phyloP scores from a whole-genome alignment of 208 protist genomes.

The Giardia duodenalis region DNA sequence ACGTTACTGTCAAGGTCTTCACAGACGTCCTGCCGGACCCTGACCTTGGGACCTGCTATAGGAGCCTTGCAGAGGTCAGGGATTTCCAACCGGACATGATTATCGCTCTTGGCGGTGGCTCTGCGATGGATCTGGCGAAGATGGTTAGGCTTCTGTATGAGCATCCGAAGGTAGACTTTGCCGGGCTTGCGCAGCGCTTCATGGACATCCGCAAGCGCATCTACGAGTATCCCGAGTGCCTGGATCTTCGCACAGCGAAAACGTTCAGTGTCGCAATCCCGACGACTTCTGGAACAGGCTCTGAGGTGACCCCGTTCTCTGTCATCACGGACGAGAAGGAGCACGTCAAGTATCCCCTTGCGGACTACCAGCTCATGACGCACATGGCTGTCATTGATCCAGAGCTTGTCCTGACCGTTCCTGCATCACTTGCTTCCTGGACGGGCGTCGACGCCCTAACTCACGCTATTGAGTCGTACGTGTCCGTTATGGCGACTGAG shows the following conservation, averaged over 20 bases:
- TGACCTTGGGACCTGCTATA: not conserved
- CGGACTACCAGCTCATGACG: constrained; percentile 53
- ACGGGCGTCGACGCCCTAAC: constrained; percentile 63
- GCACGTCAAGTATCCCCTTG: constrained; percentile 48
- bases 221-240: constrained; percentile 35
- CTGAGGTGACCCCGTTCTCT: constrained; percentile 60
- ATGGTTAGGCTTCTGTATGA: constrained; percentile 54
- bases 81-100: constrained; percentile 37
- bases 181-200: constrained; percentile 37
- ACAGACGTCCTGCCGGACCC: constrained; percentile 39
- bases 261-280: constrained; percentile 47
- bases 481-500: constrained; percentile 45
- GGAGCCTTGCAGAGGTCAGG: not conserved
- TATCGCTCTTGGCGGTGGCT: constrained; percentile 62
- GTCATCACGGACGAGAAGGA: constrained; percentile 50
- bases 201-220: constrained; percentile 43
- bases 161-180: constrained; percentile 42
- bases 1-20: constrained; percentile 25
- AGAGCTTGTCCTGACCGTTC: constrained; percentile 55
- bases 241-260: constrained; percentile 29
- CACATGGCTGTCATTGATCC: constrained; percentile 59
- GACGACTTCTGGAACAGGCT: constrained; percentile 63
- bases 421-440: constrained; percentile 57
- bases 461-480: constrained; percentile 60
- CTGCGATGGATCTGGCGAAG: constrained; percentile 62